Percentiles rank a stretch among this genome's conserved stretches.
phyloP scores from a whole-genome alignment of 495 filamentous ascomycete genomes.

The Penicillium maclennaniae region DNA sequence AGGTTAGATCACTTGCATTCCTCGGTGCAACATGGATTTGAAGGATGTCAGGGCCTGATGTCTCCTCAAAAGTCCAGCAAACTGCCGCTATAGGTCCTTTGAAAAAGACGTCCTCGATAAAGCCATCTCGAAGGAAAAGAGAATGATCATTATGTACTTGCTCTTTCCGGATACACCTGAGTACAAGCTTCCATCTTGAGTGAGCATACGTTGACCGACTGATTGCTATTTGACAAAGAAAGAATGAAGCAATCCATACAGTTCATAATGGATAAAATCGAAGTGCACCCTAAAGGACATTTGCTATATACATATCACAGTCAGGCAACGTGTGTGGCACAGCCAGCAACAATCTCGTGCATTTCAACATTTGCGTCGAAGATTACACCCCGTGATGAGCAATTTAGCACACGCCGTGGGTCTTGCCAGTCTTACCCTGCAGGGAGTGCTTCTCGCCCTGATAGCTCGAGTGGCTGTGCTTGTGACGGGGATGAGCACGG shows the following conservation, averaged over 20 bases:
- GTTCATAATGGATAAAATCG: background rate
- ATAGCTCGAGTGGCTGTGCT: constrained; percentile 63
- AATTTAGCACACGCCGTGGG: constrained; percentile 72
- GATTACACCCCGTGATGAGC: background rate
- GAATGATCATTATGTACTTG: background rate
- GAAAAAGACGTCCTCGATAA: background rate
- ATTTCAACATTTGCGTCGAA: background rate
- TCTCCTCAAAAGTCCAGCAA: background rate
- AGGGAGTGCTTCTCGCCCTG: constrained; percentile 75
- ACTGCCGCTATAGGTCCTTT: background rate
- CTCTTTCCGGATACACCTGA: background rate
- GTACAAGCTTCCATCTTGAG: too few species aligned
- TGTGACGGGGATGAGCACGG: constrained; percentile 49
- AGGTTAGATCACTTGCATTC: too few species aligned
- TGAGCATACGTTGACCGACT: too few species aligned
- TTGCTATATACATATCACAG: constrained; percentile 9
- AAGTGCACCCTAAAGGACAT: constrained; percentile 1
- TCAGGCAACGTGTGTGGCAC: background rate
- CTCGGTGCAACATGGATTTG: too few species aligned
- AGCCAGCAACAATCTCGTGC: background rate
- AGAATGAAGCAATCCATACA: background rate
- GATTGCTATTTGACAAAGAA: background rate
- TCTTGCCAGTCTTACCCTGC: constrained; percentile 86
- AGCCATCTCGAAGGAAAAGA: too few species aligned
- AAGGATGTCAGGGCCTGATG: too few species aligned